Evolutionary conservation across 1,284 basidiomycete genomes (phyloP).

Genomic region (Caloboletus inedulis): DNA sequence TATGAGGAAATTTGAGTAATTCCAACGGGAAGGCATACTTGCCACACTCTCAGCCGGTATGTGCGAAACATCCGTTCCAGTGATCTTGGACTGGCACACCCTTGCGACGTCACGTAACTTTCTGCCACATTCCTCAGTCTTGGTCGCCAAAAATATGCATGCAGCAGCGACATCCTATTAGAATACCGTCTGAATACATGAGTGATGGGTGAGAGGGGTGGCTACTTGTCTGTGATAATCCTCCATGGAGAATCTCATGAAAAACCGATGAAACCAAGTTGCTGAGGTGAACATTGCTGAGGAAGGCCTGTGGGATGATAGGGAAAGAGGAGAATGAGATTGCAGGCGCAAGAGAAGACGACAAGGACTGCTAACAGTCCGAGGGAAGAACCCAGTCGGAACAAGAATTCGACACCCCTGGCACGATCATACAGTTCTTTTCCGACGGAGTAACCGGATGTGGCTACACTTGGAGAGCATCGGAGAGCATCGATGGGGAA

Average conservation of each 20-base stretch:
- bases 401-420: conserved; percentile 77
- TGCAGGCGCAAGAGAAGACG: conserved; percentile 8
- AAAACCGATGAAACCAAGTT: conserved; percentile 92
- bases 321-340: conserved; percentile 16
- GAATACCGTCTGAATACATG: conserved; percentile 11
- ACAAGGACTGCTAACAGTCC: conserved; percentile 53
- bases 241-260: conserved; percentile 87
- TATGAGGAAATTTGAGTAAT: conserved; percentile 10
- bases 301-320: conserved; percentile 51
- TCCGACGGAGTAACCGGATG: conserved; percentile 52
- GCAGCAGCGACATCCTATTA: conserved; percentile 81
- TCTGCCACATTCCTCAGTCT: conserved; percentile 85
- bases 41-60: conserved; percentile 63
- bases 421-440: conserved; percentile 73
- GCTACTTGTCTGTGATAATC: conserved; percentile 76
- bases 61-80: conserved; percentile 51
- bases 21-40: conserved; percentile 19
- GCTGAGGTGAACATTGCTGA: conserved; percentile 82
- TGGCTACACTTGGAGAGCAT: conserved; percentile 49
- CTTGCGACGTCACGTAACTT: conserved; percentile 83
- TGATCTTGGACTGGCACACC: conserved; percentile 71
- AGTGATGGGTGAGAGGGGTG: conserved; percentile 3
- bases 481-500: conserved; percentile 59
- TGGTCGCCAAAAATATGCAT: conserved; percentile 89
- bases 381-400: conserved; percentile 71